A percentile compares a stretch with the other conserved stretches of the same genome.
phyloP scores from a whole-genome alignment of 2,329 filamentous ascomycete species.

The Elsinoe fawcettii region DNA sequence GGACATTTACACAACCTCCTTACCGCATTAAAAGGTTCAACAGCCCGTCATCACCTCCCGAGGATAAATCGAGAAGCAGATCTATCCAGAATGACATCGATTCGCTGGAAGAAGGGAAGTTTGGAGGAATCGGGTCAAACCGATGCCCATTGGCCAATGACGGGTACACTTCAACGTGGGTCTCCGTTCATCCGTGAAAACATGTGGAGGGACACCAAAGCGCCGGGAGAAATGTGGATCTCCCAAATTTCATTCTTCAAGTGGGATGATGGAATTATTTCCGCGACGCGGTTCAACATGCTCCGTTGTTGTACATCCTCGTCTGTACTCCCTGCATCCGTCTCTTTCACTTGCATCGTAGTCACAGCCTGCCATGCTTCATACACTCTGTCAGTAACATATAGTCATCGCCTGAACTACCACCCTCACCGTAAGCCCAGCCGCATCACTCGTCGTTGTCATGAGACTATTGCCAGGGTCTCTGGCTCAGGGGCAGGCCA shows the following conservation, averaged over 20 bases:
- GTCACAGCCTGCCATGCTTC: no score
- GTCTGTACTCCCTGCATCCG: no score
- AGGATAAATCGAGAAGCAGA: conserved; percentile 1
- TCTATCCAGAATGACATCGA: conserved; percentile 5
- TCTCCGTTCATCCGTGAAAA: conserved; percentile 10
- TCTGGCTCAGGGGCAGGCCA: no score
- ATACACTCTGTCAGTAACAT: no score
- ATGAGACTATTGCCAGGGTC: no score
- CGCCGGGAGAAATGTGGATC: not conserved
- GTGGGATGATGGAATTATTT: not conserved
- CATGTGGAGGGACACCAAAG: not conserved
- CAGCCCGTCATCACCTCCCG: not conserved
- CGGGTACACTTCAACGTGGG: conserved; percentile 5
- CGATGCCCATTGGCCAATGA: conserved; percentile 5
- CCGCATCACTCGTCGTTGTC: no score
- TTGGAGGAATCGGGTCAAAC: conserved; percentile 6
- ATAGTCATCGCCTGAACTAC: no score
- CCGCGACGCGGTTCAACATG: not conserved
- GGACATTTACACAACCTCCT: not conserved
- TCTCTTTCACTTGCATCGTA: no score
- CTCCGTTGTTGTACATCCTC: no score
- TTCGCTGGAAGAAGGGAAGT: conserved; percentile 6
- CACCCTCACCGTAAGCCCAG: no score
- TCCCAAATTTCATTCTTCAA: no score
- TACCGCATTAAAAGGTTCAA: not conserved